phyloP scores from a whole-genome alignment of 225 moss, liverwort and hornwort genomes.

The Rhytidiadelphus loreus region DNA sequence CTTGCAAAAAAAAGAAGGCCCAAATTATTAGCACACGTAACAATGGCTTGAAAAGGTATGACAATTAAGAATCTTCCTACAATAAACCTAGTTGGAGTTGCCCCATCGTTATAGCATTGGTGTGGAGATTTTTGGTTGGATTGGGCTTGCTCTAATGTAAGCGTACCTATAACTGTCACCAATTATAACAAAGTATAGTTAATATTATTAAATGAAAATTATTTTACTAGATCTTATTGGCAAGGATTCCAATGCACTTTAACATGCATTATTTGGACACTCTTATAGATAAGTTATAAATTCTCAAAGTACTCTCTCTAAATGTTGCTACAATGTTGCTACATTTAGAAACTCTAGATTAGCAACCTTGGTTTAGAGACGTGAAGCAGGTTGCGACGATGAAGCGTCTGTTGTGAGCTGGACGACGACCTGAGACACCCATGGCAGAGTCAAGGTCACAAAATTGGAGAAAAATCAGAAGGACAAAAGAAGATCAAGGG shows the following conservation, averaged over 20 bases:
- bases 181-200: neutral
- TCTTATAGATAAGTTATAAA: neutral
- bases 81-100: neutral
- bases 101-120: fast-evolving
- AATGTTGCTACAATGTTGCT: too few relatives aligned
- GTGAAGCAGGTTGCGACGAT: constrained; percentile 3
- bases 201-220: too few relatives aligned
- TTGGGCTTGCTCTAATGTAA: neutral
- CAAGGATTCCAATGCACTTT: neutral
- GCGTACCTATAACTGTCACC: too few relatives aligned
- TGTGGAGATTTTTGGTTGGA: fast-evolving
- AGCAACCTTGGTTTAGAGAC: neutral
- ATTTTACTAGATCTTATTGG: neutral
- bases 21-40: neutral
- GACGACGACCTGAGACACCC: constrained; percentile 33
- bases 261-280: neutral
- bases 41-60: neutral
- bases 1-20: fast-evolving
- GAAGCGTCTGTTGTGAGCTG: constrained; percentile 16
- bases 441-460: neutral
- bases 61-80: neutral
- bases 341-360: neutral
- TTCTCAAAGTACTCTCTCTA: neutral
- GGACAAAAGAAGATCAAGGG: neutral
- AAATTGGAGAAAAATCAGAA: neutral